Percentiles rank a stretch among this genome's conserved stretches.
These are phyloP conservation scores for Trypanosoma grayi DNA, from an alignment of 208 protist species.

Conservation along the genomic window DNA sequence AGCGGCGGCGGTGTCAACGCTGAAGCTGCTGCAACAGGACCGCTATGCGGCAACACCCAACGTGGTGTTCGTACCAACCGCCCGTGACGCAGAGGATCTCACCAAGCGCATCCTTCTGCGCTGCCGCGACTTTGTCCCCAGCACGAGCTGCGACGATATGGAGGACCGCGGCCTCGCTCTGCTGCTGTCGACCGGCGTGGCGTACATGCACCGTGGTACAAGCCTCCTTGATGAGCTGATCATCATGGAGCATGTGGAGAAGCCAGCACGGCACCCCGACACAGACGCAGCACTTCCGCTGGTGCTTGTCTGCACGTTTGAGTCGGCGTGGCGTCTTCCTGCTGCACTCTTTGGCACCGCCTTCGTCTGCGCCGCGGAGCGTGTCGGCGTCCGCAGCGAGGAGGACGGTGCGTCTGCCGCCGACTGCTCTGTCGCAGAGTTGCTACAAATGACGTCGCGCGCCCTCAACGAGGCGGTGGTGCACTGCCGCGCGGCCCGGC, in stretches of 20 bases:
- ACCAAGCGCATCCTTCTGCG: slow-evolving; percentile 71
- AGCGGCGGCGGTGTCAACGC: slow-evolving; percentile 43
- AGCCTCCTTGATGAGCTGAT: slow-evolving; percentile 56
- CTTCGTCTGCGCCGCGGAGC: slow-evolving; percentile 74
- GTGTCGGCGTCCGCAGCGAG: slow-evolving; percentile 13
- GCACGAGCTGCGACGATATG: slow-evolving; percentile 20
- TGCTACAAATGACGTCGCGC: slow-evolving; percentile 78
- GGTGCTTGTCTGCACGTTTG: slow-evolving; percentile 74
- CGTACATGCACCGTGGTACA: slow-evolving; percentile 71
- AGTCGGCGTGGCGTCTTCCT: slow-evolving; percentile 75
- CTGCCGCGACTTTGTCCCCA: slow-evolving; percentile 69
- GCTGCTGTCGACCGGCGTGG: slow-evolving; percentile 67
- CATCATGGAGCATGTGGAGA: slow-evolving; percentile 54
- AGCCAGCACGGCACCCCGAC: slow-evolving; percentile 41
- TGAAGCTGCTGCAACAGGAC: slow-evolving; percentile 54
- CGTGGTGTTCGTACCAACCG: slow-evolving; percentile 73
- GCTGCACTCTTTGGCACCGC: slow-evolving; percentile 65
- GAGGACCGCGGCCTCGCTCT: slow-evolving; percentile 57
- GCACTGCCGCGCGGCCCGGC: slow-evolving; percentile 56
- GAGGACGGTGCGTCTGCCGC: slow-evolving; percentile 5
- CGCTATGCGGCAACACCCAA: slow-evolving; percentile 51
- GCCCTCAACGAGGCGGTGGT: slow-evolving; percentile 66
- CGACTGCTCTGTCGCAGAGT: slow-evolving; percentile 61
- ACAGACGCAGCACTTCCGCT: slow-evolving; percentile 57
- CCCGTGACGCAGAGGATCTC: slow-evolving; percentile 54